Evolutionary conservation across 1,284 basidiomycete species (phyloP), one percentile per base, ranked within the genome.

Genomic region (Puccinia coronata): DNA sequence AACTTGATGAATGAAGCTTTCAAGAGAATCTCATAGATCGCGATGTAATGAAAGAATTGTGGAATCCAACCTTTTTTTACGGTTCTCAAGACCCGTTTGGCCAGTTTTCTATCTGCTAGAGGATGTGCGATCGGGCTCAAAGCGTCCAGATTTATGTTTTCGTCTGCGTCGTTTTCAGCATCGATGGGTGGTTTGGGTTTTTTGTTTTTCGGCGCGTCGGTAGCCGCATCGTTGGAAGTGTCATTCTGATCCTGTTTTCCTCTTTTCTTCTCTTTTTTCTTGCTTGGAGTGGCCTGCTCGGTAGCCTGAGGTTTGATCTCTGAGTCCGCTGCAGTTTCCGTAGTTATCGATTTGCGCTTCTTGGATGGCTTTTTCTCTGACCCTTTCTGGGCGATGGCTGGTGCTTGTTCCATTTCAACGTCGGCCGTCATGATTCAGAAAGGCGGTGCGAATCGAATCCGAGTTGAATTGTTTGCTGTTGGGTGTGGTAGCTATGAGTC

Each of bases 51-150:
- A 53, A 43, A 36, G 74, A 70, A 63, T 31, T 11, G 47, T 43
- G 36, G 36, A 20, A 36, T 85, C 88, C 65, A 69, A 93, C 94
- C 94, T 88, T 92, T 93, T 88, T 95, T 96, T 84, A 96, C 92
- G 1, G 92, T 92, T 87, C 94, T 95, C 88, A 96, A 92, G 55
- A 98, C 88, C 87, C 95, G 96, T 88, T 96, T 98, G 74, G 92
- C 87, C 39, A 97, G 89, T 88, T 97, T 98, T 88, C 92, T 94
- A 86, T 92, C 91, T 25, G 96, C 95, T 49, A 98, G 88, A 16
- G 95, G 95, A 83, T 92, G 91, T 9, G 95, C 96, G 82, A 98
- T 91, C 43, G 95, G 94, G 6, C 93, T 94, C 61, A 97, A 89
- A 83, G 95, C 92, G 83, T 93, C 93, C 25, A 41, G 3, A 36